Base-by-base conservation (phyloP, 225 moss, liverwort and hornwort genomes). In the Climacium dendroides region DNA sequence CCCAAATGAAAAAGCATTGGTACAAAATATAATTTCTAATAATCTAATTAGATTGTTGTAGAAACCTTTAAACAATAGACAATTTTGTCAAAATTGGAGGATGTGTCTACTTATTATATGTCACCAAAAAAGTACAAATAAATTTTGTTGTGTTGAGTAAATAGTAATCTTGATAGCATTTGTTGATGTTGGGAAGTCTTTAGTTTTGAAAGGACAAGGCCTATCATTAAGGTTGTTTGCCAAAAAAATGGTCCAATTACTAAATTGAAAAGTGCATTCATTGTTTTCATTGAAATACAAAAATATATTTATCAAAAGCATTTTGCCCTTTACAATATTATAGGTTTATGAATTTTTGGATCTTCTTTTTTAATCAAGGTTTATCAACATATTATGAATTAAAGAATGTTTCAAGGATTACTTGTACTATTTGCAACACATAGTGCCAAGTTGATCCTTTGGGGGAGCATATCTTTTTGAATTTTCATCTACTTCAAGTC, bases 281-380 rank as follows among this genome's bases (percentile, higher is more conserved):
- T n/a, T n/a, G n/a, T n/a, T n/a, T n/a, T n/a, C n/a, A n/a, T n/a
- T 3, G 0, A 0, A 65, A n/a, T 6, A 19, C 11, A 11, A 19
- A 35, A 65, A 65, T n/a, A 11, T 35, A n/a, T 65, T 5, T 65
- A n/a, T 65, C 0, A 0, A 0, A 11, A 9, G 3, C 3, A 5
- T n/a, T n/a, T n/a, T n/a, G 16, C 11, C 20, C 6, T 66, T 0
- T 20, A 1, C 1, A 0, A 1, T 11, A n/a, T n/a, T 20, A 11
- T n/a, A n/a, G 19, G 6, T n/a, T 66, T 11, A 20, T 11, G 11
- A 4, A n/a, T 66, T 65, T 65, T 19, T 10, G 1, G 65, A 0
- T 48, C 11, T 19, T 20, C 19, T 64, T n/a, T 20, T 6, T 66
- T n/a, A 20, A 35, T n/a, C 6, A n/a, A 2, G 6, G 1, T n/a